These are phyloP conservation scores for Abelmoschus esculentus DNA, from an alignment of 345 rosid species.

Conservation along the genomic window DNA sequence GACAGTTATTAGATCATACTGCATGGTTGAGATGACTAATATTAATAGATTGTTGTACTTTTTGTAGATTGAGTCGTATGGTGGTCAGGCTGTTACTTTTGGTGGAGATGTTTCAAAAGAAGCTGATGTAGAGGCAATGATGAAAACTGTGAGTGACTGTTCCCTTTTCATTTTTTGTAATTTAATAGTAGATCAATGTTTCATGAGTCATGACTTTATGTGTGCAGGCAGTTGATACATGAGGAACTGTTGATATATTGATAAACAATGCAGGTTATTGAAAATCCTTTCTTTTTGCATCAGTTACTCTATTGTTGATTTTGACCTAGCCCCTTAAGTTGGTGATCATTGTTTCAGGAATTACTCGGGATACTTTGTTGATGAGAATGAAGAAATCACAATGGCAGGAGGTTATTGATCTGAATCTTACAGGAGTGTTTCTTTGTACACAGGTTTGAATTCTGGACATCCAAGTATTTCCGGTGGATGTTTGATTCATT, in stretches of 20 bases:
- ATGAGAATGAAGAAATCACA: conserved; percentile 89
- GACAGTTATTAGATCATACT: background rate
- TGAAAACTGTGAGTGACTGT: conserved; percentile 63
- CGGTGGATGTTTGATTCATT: conserved; percentile 7
- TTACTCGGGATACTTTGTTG: conserved; percentile 76
- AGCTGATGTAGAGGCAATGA: conserved; percentile 89
- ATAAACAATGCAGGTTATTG: conserved; percentile 87
- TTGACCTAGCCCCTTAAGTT: too few species aligned
- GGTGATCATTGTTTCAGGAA: conserved; percentile 45
- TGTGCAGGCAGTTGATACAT: conserved; percentile 77
- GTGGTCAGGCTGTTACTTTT: conserved; percentile 89
- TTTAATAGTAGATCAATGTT: background rate
- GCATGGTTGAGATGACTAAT: conserved; percentile 10
- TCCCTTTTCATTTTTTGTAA: conserved; percentile 2
- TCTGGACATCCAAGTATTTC: conserved; percentile 8
- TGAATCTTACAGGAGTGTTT: conserved; percentile 91
- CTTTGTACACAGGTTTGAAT: conserved; percentile 82
- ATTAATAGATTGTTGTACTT: conserved; percentile 4
- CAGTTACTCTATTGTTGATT: background rate
- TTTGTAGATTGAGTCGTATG: conserved; percentile 74
- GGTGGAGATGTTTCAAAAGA: conserved; percentile 97
- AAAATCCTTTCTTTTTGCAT: background rate
- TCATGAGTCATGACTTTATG: conserved; percentile 14
- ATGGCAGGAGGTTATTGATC: conserved; percentile 92
- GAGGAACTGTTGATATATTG: conserved; percentile 95